Conservation (phyloP, 768 basidiomycete genomes). For the Exsudoporus frostii region DNA sequence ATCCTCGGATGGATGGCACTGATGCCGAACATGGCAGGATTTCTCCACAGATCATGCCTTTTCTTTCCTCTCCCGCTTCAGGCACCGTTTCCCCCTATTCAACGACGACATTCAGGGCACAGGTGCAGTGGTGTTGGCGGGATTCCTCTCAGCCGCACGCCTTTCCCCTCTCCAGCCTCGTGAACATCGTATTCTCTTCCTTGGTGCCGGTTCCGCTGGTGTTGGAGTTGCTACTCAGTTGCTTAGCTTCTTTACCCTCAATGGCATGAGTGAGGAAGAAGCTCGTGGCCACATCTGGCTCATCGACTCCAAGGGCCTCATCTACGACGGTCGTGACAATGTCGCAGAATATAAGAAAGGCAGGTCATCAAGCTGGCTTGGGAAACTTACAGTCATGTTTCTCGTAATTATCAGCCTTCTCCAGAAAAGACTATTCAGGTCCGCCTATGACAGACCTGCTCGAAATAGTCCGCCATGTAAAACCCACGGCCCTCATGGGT, state of each 20-base stretch:
- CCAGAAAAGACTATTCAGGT: constrained; percentile 75
- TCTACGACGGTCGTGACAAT: constrained; percentile 68
- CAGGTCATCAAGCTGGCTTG: constrained; percentile 29
- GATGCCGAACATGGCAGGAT: constrained; percentile 46
- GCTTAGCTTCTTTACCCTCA: constrained; percentile 82
- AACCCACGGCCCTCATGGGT: constrained; percentile 87
- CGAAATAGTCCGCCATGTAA: constrained; percentile 75
- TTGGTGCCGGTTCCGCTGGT: constrained; percentile 89
- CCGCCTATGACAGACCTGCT: constrained; percentile 70
- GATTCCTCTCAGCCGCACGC: constrained; percentile 84
- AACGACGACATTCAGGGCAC: constrained; percentile 93
- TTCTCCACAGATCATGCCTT: constrained; percentile 93
- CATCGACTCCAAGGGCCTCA: constrained; percentile 83
- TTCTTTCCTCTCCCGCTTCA: constrained; percentile 73
- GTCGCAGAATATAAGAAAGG: constrained; percentile 85
- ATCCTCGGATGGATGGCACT: not conserved
- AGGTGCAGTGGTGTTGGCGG: constrained; percentile 87
- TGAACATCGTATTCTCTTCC: constrained; percentile 85
- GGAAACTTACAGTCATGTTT: not conserved
- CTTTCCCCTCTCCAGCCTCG: constrained; percentile 62
- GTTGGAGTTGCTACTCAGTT: constrained; percentile 90
- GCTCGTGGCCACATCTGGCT: constrained; percentile 77
- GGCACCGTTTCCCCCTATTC: constrained; percentile 74
- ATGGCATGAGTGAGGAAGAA: constrained; percentile 73
- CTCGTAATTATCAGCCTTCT: constrained; percentile 58